A percentile compares a stretch with the other conserved stretches of the same genome.
phyloP scores from a whole-genome alignment of 2,329 filamentous ascomycete species.

The Didymella arachidicola region DNA sequence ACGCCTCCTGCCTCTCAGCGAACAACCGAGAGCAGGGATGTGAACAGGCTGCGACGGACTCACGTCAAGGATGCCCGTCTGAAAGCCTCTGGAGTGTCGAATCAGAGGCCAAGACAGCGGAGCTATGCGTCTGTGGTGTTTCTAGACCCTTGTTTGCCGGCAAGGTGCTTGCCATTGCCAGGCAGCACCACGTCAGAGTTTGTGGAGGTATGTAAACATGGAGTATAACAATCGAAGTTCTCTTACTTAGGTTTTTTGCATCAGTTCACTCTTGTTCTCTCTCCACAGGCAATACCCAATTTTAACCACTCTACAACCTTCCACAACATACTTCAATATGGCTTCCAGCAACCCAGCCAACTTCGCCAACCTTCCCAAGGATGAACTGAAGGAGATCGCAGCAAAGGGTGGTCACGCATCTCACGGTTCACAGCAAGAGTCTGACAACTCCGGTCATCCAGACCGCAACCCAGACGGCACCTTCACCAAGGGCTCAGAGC shows the following conservation, averaged over 20 bases:
- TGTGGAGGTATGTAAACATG: conserved; percentile 13
- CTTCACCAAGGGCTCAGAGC: conserved; percentile 49
- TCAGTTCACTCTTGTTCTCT: neutral
- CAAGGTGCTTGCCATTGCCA: conserved; percentile 17
- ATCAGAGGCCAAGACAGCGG: conserved; percentile 6
- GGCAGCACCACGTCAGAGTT: conserved; percentile 32
- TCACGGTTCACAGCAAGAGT: conserved; percentile 33
- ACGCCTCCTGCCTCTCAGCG: conserved; percentile 8
- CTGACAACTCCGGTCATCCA: conserved; percentile 20
- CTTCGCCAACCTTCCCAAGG: conserved; percentile 61
- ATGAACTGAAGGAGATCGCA: conserved; percentile 59
- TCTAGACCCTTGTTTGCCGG: conserved; percentile 13
- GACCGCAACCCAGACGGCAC: conserved; percentile 52
- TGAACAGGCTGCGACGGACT: conserved; percentile 28
- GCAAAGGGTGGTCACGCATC: conserved; percentile 59
- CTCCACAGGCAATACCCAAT: neutral
- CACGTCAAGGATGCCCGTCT: conserved; percentile 6
- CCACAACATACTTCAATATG: conserved; percentile 34
- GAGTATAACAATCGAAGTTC: conserved; percentile 22
- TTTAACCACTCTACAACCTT: neutral
- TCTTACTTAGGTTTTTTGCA: neutral
- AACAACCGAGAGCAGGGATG: conserved; percentile 22
- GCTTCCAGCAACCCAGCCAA: conserved; percentile 58
- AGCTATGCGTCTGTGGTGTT: neutral
- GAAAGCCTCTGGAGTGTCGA: conserved; percentile 4